These are phyloP conservation scores for Aureoboletus auriporus DNA, from an alignment of 768 basidiomycete genomes.

Conservation along the genomic window DNA sequence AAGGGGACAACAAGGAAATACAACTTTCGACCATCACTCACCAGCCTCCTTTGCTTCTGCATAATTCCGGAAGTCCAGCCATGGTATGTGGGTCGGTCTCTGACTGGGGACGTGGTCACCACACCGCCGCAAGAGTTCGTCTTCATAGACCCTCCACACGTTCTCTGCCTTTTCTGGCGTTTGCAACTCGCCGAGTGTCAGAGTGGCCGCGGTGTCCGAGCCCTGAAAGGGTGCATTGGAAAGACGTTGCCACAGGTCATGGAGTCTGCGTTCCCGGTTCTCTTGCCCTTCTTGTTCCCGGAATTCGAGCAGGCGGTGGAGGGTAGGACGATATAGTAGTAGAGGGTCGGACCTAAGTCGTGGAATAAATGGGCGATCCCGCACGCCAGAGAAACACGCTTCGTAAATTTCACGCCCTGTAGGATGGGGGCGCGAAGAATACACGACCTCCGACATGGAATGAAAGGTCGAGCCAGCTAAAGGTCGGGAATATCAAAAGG, in stretches of 20 bases:
- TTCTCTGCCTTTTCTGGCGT: slow-evolving; percentile 55
- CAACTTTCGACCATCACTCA: slow-evolving; percentile 33
- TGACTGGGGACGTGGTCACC: slow-evolving; percentile 41
- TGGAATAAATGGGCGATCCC: slow-evolving; percentile 55
- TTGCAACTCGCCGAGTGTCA: slow-evolving; percentile 25
- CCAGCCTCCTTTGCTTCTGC: slow-evolving; percentile 80
- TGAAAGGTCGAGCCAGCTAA: slow-evolving; percentile 16
- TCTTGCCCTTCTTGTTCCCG: slow-evolving; percentile 59
- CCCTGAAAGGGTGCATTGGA: slow-evolving; percentile 29
- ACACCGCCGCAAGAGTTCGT: slow-evolving; percentile 63
- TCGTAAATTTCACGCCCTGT: slow-evolving; percentile 52
- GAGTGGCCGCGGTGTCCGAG: slow-evolving; percentile 20
- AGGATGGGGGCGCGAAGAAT: slow-evolving; percentile 24
- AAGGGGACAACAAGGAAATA: slow-evolving; percentile 10
- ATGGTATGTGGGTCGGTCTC: slow-evolving; percentile 48
- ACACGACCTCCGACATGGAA: slow-evolving; percentile 25
- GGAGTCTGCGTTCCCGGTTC: slow-evolving; percentile 55
- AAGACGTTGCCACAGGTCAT: slow-evolving; percentile 62
- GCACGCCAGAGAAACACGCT: slow-evolving; percentile 46
- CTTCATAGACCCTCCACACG: slow-evolving; percentile 68
- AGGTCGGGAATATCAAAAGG: slow-evolving; percentile 18
- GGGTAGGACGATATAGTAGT: slow-evolving; percentile 35
- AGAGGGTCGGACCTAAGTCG: slow-evolving; percentile 53
- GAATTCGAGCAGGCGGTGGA: slow-evolving; percentile 58
- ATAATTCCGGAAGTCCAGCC: slow-evolving; percentile 72